Conservation (phyloP, 805 yeast species). For the Debaryomyces castellii region DNA sequence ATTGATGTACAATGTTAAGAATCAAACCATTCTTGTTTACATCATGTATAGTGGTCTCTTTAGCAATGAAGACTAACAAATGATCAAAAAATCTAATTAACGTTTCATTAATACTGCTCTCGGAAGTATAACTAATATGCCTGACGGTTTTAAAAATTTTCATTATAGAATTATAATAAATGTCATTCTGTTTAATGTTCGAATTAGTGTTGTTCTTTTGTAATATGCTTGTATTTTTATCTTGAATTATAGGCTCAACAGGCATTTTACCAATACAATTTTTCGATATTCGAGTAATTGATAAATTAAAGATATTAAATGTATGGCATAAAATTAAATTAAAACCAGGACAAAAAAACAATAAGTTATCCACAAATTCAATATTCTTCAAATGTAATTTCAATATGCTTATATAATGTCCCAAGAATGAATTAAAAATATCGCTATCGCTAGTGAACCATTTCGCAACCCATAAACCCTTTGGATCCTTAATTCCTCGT, state of each 20-base stretch:
- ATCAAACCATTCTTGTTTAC: slow-evolving; percentile 37
- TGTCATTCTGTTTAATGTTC: slow-evolving; percentile 25
- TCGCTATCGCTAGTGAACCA: slow-evolving; percentile 61
- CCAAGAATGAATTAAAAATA: slow-evolving; percentile 58
- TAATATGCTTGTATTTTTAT: neutral
- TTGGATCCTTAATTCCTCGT: slow-evolving; percentile 53
- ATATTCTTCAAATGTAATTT: slow-evolving; percentile 8
- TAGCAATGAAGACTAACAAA: slow-evolving; percentile 35
- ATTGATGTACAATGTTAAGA: slow-evolving; percentile 41
- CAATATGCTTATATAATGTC: slow-evolving; percentile 49
- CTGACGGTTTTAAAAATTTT: slow-evolving; percentile 40
- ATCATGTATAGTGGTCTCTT: slow-evolving; percentile 35
- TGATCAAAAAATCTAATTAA: slow-evolving; percentile 28
- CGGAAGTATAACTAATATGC: slow-evolving; percentile 27
- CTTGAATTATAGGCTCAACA: neutral
- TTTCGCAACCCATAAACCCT: slow-evolving; percentile 60
- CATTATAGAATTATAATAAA: slow-evolving; percentile 38
- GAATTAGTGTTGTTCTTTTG: slow-evolving; percentile 3
- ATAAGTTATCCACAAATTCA: slow-evolving; percentile 3
- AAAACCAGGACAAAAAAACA: slow-evolving; percentile 44
- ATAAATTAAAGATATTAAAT: slow-evolving; percentile 39
- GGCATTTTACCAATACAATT: slow-evolving; percentile 4
- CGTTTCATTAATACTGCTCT: slow-evolving; percentile 11
- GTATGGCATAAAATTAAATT: slow-evolving; percentile 45
- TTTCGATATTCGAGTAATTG: slow-evolving; percentile 22